Percentiles rank a stretch among this genome's conserved stretches.
phyloP scores from a whole-genome alignment of 768 basidiomycete species.

The Calvatia gigantea region DNA sequence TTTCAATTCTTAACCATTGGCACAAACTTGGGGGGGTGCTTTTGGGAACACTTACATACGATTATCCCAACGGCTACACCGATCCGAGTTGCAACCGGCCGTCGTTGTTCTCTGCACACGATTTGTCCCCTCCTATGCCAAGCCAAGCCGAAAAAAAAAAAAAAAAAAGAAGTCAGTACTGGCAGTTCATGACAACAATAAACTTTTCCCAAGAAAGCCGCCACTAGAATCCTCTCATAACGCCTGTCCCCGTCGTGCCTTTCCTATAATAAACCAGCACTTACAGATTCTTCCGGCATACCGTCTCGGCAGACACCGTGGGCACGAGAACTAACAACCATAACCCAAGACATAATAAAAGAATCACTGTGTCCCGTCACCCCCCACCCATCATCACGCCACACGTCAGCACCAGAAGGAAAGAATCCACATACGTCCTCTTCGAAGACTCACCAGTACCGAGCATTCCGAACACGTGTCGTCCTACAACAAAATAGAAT shows the following conservation, averaged over 20 bases:
- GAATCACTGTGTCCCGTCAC: not conserved
- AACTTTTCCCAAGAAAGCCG: not conserved
- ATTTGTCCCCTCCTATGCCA: not conserved
- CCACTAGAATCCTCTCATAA: not conserved
- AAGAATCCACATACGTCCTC: too few relatives aligned
- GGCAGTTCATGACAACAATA: too few relatives aligned
- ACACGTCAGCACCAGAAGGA: too few relatives aligned
- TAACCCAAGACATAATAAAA: not conserved
- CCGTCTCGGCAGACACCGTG: not conserved
- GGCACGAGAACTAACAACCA: slow-evolving; percentile 2
- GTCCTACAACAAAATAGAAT: not conserved
- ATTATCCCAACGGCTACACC: not conserved
- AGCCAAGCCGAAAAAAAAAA: too few relatives aligned
- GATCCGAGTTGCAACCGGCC: not conserved
- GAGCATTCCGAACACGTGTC: not conserved
- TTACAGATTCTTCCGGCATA: not conserved
- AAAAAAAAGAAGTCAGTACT: too few relatives aligned
- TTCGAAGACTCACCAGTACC: not conserved
- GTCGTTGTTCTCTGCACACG: not conserved
- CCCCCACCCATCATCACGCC: too few relatives aligned
- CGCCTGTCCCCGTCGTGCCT: not conserved
- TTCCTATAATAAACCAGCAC: not conserved
- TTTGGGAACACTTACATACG: not conserved
- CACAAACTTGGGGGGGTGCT: too few relatives aligned
- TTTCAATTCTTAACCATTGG: too few relatives aligned